These are phyloP conservation scores for Penicillium lagena DNA, from an alignment of 495 filamentous ascomycete species.

Conservation along the genomic window DNA sequence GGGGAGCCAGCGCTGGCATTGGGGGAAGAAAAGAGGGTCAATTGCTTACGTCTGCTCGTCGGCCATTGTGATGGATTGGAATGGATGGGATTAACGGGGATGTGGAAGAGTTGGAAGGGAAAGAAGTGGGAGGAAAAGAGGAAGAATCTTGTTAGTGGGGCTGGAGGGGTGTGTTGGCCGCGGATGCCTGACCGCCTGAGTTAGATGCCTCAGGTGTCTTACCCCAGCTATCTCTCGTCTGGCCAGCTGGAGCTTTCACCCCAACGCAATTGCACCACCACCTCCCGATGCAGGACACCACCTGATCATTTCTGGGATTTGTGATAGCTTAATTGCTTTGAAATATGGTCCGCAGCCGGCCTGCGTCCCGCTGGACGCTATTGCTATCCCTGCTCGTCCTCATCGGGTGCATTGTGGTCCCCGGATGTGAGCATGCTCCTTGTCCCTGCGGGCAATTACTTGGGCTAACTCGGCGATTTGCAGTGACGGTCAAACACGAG, in stretches of 20 bases:
- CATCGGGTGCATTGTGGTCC: constrained; percentile 32
- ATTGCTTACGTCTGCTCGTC: constrained; percentile 86
- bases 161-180: constrained; percentile 9
- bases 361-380: constrained; percentile 53
- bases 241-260: constrained; percentile 37
- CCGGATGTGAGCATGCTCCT: constrained; percentile 24
- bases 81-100: constrained; percentile 16
- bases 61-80: constrained; percentile 62
- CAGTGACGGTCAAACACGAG: constrained; percentile 84
- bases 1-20: constrained; percentile 14
- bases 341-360: constrained; percentile 37
- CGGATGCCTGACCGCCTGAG: constrained; percentile 3
- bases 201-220: constrained; percentile 19
- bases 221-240: constrained; percentile 28
- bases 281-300: constrained; percentile 31
- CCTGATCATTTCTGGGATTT: not conserved
- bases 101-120: constrained; percentile 23
- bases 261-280: constrained; percentile 16
- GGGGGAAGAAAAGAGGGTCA: not conserved
- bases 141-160: constrained; percentile 30
- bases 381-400: constrained; percentile 35
- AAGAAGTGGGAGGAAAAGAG: constrained; percentile 21
- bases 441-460: not conserved
- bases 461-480: constrained; percentile 3
- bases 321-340: too few species aligned